Base-by-base conservation (phyloP, 805 yeast species). In the Suhomyces sp. region DNA sequence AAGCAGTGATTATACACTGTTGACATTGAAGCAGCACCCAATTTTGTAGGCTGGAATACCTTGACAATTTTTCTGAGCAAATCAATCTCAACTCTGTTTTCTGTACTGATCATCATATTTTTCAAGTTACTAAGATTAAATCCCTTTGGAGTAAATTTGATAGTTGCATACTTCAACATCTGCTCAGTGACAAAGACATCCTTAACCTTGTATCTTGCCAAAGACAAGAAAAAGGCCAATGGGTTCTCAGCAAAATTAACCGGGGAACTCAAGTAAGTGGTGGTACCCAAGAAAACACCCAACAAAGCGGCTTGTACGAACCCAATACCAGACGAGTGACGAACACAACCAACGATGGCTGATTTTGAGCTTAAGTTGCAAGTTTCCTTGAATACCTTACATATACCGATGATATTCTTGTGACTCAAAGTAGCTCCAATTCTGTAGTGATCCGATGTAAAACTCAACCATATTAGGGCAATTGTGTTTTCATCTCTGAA, bases 341-440 rank as follows among this genome's bases (percentile, higher is more conserved):
- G 77, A 6, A 87, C 95, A 57, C 96, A 81, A 0, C 96, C 95
- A 26, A 91, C 70, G 5, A 93, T 68, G 0, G 96, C 82, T 25
- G 78, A 76, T 21, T 75, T 72, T 25, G 84, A 74, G 10, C 81
- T 72, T 61, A 93, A 69, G 42, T 87, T 91, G 51, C 96, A 86
- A 0, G 98, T 91, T 54, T 91, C 97, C 48, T 93, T 91, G 52
- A 88, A 74, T 14, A 86, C 84, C 50, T 90, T 88, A 59, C 97
- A 88, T 57, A 86, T 74, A 2, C 87, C 82, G 47, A 90, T 60
- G 9, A 93, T 64, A 32, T 77, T 74, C 25, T 70, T 63, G 54
- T 85, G 93, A 16, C 77, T 78, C 42, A 76, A 58, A 13, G 65
- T 64, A 2, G 74, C 72, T 0, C 83, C 86, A 0, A 76, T 70